Evolutionary conservation across 2,329 filamentous ascomycete species (phyloP), one percentile per base, ranked within the genome.

Genomic region (Calonectria pseudoreteaudii): DNA sequence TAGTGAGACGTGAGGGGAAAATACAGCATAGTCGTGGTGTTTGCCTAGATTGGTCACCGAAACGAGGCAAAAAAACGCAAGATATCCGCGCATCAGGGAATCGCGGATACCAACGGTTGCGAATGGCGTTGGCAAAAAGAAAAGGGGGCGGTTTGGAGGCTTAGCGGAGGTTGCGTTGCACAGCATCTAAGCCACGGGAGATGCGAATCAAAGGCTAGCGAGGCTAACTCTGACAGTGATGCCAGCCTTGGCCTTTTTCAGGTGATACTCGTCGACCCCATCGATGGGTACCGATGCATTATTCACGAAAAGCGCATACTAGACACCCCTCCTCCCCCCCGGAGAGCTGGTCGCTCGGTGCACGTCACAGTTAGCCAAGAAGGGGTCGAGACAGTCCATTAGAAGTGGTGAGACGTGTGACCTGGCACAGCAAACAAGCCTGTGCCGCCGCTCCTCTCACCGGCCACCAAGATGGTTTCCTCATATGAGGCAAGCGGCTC

Each of bases 141-240:
- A 52, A n/a, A 41, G 31, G 44, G 58, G 34, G 52, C 34, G 30
- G n/a, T 20, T 68, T 26, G 31, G 70, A 52, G 60, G 50, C 52
- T 69, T 58, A 52, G 71, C 66, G 28, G 60, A 62, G 52, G 9
- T 28, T 41, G 50, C 52, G 38, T 66, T 49, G 31, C 26, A 58
- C 41, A 50, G 38, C 66, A 60, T 66, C 58, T 44, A 69, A 73
- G 60, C 58, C 71, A 62, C 66, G 31, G 38, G 30, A 28, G 44
- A 47, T 65, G 31, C 16, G 47, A 56, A 53, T 47, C 34, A 34
- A 31, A 64, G 34, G n/a, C 50, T 47, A 56, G 44, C 30, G 65
- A 68, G 47, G 56, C 56, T 53, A 58, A 67, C 47, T 56, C 44
- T 4, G 20, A 36, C 38, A 30, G 50, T 44, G 62, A 28, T 47